Evolutionary conservation across 768 basidiomycete species (phyloP), one percentile per base, ranked within the genome.

Genomic region (Pleurotus salmoneostramineus): DNA sequence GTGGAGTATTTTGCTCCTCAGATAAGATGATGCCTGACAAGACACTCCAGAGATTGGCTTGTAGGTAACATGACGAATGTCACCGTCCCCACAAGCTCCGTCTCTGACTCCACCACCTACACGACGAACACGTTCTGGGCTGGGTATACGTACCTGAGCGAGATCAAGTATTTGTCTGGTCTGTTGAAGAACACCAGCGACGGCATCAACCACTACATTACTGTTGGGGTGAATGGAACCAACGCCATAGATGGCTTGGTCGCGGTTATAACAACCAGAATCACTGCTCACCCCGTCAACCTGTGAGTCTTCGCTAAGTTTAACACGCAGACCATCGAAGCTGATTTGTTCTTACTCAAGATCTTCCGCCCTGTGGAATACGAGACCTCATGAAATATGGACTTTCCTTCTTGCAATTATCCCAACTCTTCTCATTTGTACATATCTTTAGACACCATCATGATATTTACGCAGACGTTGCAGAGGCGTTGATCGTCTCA

Each of bases 161-260:
- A 79, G 34, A 85, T 89, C 50, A 65, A 72, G 15, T 95, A 94
- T 64, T 74, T 88, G 33, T 79, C 86, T 3, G 90, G 91, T 0
- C 64, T 91, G 52, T 75, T 94, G n/a, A 67, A 74, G 58, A 89
- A 93, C 63, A 79, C 84, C 1, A 91, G 84, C 59, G 64, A 72
- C 6, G 87, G 83, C 2, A 82, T 93, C 50, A 93, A 91, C 66
- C 90, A 93, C 68, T 80, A 78, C 62, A 37, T 70, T 5, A 74
- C 72, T 6, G 91, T 92, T 4, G 74, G 67, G 8, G 68, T 77
- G 5, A 69, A 80, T n/a, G 67, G 74, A n/a, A 68, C 72, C n/a
- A 83, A 81, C 60, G 83, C 91, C 1, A 76, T 85, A 1, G 95
- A 98, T 67, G 95, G 95, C 1, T 73, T 93, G 8, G 88, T 95